Evolutionary conservation across 148 eudicot genomes (phyloP).

Genomic region (Suaeda aralocaspica): DNA sequence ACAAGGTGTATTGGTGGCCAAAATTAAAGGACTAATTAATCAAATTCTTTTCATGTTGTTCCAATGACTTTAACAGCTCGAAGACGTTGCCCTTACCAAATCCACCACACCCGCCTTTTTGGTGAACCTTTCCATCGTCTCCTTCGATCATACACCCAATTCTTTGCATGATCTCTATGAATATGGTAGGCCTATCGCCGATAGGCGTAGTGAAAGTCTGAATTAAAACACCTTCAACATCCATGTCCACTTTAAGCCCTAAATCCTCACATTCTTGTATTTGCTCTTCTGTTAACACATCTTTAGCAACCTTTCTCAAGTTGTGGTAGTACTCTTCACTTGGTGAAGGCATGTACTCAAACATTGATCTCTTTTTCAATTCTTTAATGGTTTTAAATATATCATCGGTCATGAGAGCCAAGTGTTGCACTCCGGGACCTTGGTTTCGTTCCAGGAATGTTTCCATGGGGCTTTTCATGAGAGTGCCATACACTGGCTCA

Average conservation of each 20-base stretch:
- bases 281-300: slow-evolving; percentile 65
- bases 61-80: slow-evolving; percentile 79
- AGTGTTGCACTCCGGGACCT: slow-evolving; percentile 85
- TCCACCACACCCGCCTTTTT: slow-evolving; percentile 92
- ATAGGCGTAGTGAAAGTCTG: slow-evolving; percentile 87
- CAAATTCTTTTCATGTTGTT: slow-evolving; percentile 74
- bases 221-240: slow-evolving; percentile 81
- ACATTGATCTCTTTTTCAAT: slow-evolving; percentile 69
- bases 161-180: slow-evolving; percentile 83
- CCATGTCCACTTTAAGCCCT: slow-evolving; percentile 81
- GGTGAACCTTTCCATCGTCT: slow-evolving; percentile 54
- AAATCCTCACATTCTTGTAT: slow-evolving; percentile 69
- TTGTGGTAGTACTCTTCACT: slow-evolving; percentile 66
- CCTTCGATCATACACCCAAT: slow-evolving; percentile 76
- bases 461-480: slow-evolving; percentile 81
- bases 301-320: slow-evolving; percentile 52
- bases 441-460: slow-evolving; percentile 83
- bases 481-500: slow-evolving; percentile 72
- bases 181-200: slow-evolving; percentile 87
- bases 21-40: too few species aligned
- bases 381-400: slow-evolving; percentile 71
- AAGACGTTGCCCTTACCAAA: slow-evolving; percentile 80
- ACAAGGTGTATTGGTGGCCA: too few species aligned
- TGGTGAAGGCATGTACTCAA: slow-evolving; percentile 85
- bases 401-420: slow-evolving; percentile 64